Evolutionary conservation across 306 rosid species (phyloP).

Genomic region (Nissolia schottii): DNA sequence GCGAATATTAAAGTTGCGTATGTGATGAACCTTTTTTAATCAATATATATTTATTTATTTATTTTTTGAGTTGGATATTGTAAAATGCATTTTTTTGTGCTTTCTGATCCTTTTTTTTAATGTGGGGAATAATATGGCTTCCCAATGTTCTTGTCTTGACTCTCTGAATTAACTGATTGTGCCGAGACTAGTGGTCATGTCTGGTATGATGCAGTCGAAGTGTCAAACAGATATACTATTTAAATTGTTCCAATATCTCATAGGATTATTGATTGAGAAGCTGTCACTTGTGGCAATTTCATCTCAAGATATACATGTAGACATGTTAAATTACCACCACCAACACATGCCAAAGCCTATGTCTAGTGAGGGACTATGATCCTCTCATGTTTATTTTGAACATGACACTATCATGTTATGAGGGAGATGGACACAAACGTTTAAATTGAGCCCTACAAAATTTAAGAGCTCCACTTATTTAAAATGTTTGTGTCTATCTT

Average conservation of each 20-base stretch:
- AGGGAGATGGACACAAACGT: too few species aligned
- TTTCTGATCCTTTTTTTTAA: neutral
- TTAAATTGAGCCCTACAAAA: too few species aligned
- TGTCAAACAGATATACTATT: neutral
- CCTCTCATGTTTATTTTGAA: too few species aligned
- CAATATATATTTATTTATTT: too few species aligned
- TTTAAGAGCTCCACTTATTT: too few species aligned
- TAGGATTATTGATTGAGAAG: neutral
- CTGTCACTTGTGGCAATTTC: neutral
- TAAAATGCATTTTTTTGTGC: neutral
- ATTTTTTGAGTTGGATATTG: neutral
- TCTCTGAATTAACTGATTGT: neutral
- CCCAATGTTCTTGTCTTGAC: neutral
- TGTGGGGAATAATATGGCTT: neutral
- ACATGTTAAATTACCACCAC: neutral
- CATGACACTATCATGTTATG: too few species aligned
- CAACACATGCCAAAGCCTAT: neutral
- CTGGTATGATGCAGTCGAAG: neutral
- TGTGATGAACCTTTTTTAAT: neutral
- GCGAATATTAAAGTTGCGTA: conserved; percentile 14
- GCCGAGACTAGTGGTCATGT: neutral
- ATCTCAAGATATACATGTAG: too few species aligned
- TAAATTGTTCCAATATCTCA: neutral
- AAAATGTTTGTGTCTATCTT: too few species aligned
- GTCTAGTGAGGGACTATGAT: neutral